Evolutionary conservation across 148 eudicot species (phyloP).

Genomic region (Fagopyrum tataricum): DNA sequence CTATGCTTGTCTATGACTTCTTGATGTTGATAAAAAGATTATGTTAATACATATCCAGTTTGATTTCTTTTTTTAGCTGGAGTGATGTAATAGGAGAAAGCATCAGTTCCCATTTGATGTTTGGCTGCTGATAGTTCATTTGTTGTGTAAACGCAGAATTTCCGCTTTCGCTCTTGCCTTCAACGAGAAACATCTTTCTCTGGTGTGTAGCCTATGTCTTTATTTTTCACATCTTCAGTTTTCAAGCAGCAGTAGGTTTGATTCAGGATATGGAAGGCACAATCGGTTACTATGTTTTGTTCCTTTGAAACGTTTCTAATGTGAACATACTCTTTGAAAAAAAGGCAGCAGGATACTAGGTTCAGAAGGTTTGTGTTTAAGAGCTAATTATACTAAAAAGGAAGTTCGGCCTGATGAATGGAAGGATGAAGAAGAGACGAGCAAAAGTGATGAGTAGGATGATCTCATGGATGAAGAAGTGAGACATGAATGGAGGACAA

Average conservation of each 20-base stretch:
- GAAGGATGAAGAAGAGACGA: constrained; percentile 22
- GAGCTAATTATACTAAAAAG: constrained; percentile 30
- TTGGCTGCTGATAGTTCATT: constrained; percentile 17
- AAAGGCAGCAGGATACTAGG: constrained; percentile 25
- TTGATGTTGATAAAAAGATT: not conserved
- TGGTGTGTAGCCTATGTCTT: constrained; percentile 18
- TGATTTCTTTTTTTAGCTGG: not conserved
- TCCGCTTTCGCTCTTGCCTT: constrained; percentile 18
- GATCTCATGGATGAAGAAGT: constrained; percentile 67
- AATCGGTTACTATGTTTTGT: not conserved
- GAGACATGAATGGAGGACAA: constrained; percentile 74
- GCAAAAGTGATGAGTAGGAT: constrained; percentile 20
- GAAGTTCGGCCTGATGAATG: constrained; percentile 26
- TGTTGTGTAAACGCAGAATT: constrained; percentile 15
- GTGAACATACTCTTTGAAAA: constrained; percentile 17
- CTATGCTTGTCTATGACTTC: not conserved
- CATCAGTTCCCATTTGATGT: not conserved
- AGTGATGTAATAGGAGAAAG: not conserved
- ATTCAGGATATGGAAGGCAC: not conserved
- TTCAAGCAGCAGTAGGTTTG: not conserved
- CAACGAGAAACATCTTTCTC: constrained; percentile 18
- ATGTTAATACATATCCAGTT: not conserved
- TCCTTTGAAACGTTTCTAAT: not conserved
- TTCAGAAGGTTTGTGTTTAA: constrained; percentile 26
- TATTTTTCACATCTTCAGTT: not conserved